Evolutionary conservation across 2,329 filamentous ascomycete genomes (phyloP), one percentile per base, ranked within the genome.

Genomic region (Graphilbum fragrans): DNA sequence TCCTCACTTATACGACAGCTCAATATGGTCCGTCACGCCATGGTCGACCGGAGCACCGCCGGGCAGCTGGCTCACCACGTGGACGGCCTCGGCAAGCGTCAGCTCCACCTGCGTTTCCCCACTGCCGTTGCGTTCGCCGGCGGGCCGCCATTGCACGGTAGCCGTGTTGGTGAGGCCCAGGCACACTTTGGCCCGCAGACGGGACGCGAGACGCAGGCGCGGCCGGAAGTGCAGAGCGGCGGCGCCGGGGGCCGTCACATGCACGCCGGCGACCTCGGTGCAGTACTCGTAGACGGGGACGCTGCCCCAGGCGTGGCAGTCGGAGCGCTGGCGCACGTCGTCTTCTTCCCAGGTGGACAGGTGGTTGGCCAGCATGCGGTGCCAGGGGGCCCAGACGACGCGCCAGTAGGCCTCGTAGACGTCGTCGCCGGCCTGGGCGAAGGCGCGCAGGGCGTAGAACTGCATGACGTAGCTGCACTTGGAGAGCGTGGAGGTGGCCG

Each of bases 251-350:
- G 39, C 41, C 16, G 41, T 35, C 8, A 38, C 39, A 4, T 42
- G 44, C 2, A 53, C 43, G 35, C 51, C 51, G 23, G 50, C 45
- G 39, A 65, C 10, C 47, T 65, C 62, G 9, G 57, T 56, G 25
- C 54, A 59, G 32, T 55, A 64, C 42, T 65, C 62, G 39, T 64
- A 64, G 4, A 66, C 50, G 0, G 61, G 62, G 16, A 62, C 59
- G 42, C 59, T 61, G 2, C 62, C 59, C 63, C 61, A 65, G 2
- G 62, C 61, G 51, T 66, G 62, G 38, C 63, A 66, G 46, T 66
- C 63, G 2, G 60, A 64, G 5, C 62, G 55, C 44, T 63, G 60
- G 3, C 57, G 49, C 5, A 65, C 62, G 42, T 60, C 56, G 38
- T 65, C 62, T 41, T 66, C 62, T 35, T 59, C 58, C 61, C 62